These are phyloP conservation scores for Boletus subparvulus DNA, from an alignment of 768 basidiomycete genomes.

Conservation along the genomic window DNA sequence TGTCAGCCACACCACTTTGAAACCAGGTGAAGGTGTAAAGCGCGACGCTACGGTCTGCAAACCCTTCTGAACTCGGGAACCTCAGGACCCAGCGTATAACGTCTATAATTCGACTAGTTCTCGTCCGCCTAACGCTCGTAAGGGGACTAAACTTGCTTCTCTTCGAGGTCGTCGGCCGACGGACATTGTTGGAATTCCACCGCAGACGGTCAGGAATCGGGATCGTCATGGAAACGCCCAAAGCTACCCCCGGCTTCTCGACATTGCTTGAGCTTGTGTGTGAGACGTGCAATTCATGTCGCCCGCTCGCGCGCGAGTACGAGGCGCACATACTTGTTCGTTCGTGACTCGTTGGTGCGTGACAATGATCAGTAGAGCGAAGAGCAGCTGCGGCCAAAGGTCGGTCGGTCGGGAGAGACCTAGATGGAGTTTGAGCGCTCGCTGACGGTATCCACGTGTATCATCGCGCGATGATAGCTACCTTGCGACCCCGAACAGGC, in stretches of 20 bases:
- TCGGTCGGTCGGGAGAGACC: not conserved
- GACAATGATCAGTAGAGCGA: not conserved
- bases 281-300: not conserved
- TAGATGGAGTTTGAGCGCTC: conserved; percentile 1
- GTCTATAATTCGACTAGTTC: not conserved
- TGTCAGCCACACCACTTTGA: not conserved
- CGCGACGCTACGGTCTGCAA: not conserved
- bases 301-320: not conserved
- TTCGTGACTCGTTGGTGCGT: not conserved
- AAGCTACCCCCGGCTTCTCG: not conserved
- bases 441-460: not conserved
- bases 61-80: not conserved
- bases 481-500: not conserved
- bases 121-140: no score
- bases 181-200: not conserved
- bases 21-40: not conserved
- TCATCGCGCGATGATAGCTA: not conserved
- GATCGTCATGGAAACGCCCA: not conserved
- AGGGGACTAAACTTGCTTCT: not conserved
- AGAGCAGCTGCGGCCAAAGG: not conserved
- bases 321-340: not conserved
- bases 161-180: not conserved
- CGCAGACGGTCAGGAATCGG: not conserved
- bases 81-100: not conserved
- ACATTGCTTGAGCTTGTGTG: not conserved